Evolutionary conservation across 2,329 filamentous ascomycete species (phyloP).

Genomic region (Tolypocladium ovalisporum): DNA sequence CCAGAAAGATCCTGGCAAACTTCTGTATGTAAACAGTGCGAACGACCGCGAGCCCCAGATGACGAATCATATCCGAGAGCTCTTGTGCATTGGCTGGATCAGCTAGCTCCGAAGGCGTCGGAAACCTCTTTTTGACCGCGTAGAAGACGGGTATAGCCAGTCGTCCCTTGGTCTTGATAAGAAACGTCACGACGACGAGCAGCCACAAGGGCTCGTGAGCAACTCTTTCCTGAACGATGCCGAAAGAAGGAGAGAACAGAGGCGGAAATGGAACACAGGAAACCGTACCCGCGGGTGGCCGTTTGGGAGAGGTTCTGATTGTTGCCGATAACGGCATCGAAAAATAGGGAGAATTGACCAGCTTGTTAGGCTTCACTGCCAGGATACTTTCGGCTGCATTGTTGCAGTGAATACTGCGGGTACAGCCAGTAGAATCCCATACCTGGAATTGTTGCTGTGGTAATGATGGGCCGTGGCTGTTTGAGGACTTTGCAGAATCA

Average conservation of each 20-base stretch:
- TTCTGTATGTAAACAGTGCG: constrained; percentile 58
- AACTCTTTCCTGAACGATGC: constrained; percentile 75
- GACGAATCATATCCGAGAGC: constrained; percentile 51
- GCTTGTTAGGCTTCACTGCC: background rate
- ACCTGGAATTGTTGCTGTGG: background rate
- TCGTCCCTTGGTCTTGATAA: constrained; percentile 68
- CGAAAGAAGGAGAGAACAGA: constrained; percentile 53
- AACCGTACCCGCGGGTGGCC: constrained; percentile 32
- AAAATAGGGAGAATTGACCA: constrained; percentile 23
- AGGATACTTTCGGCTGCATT: background rate
- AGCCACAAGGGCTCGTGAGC: constrained; percentile 67
- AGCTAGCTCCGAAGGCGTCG: constrained; percentile 53
- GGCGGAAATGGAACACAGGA: constrained; percentile 56
- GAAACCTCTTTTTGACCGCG: constrained; percentile 55
- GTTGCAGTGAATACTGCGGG: background rate
- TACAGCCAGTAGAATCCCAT: background rate
- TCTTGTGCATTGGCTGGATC: constrained; percentile 35
- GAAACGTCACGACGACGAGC: constrained; percentile 71
- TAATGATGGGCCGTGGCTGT: background rate
- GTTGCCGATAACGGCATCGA: constrained; percentile 5
- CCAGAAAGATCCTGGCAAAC: constrained; percentile 60
- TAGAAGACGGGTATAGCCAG: constrained; percentile 69
- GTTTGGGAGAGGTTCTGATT: constrained; percentile 12
- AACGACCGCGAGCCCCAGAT: constrained; percentile 60
- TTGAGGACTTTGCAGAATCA: background rate